These are phyloP conservation scores for Citropsis articulata DNA, from an alignment of 345 rosid genomes.

Conservation along the genomic window DNA sequence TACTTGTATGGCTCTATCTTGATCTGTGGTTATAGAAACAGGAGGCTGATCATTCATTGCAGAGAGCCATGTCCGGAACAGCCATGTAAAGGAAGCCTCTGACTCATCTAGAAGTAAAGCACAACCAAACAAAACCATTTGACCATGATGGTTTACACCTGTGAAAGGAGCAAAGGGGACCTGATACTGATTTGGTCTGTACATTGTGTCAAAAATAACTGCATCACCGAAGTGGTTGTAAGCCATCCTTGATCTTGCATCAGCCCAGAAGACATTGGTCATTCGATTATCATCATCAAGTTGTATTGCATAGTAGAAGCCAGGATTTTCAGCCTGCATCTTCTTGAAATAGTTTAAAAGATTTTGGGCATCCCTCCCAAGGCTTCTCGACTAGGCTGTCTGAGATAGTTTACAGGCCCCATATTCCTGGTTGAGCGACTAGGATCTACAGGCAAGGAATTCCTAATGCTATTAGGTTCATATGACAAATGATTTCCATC, in stretches of 20 bases:
- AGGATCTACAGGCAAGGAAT: conserved; percentile 29
- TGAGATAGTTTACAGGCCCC: conserved; percentile 27
- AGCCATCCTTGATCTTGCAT: conserved; percentile 68
- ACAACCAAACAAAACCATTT: conserved; percentile 64
- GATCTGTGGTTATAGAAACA: conserved; percentile 61
- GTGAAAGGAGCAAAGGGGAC: conserved; percentile 76
- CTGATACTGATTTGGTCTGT: conserved; percentile 66
- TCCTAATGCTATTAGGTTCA: conserved; percentile 34
- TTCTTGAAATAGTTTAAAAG: conserved; percentile 59
- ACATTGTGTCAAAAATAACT: conserved; percentile 62
- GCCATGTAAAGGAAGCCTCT: conserved; percentile 62
- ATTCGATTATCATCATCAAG: conserved; percentile 60
- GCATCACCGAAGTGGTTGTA: conserved; percentile 63
- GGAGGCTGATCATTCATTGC: conserved; percentile 58
- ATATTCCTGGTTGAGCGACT: conserved; percentile 32
- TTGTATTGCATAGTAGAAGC: conserved; percentile 67
- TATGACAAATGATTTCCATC: conserved; percentile 37
- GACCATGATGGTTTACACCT: conserved; percentile 65
- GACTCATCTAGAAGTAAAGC: conserved; percentile 69
- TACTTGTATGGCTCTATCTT: conserved; percentile 67
- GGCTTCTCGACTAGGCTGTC: conserved; percentile 41
- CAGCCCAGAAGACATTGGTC: conserved; percentile 75
- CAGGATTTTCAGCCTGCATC: conserved; percentile 66
- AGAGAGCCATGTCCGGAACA: conserved; percentile 58
- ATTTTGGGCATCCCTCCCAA: conserved; percentile 62